Conservation (phyloP, 2,329 filamentous ascomycete species). For the Fusarium kyushuense region DNA sequence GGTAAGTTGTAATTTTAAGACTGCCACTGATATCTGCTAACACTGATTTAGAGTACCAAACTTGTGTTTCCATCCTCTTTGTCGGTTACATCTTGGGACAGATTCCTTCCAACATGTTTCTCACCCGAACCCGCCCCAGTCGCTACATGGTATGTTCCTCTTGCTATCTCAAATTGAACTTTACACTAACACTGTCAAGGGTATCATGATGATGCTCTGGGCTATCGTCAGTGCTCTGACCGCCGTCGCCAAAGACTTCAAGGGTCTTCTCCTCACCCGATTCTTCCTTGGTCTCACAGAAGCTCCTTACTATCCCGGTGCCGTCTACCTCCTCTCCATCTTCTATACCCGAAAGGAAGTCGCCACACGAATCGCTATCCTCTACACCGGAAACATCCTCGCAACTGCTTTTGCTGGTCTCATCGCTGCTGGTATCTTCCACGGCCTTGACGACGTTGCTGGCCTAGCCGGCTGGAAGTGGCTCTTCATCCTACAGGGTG, state of each 20-base stretch:
- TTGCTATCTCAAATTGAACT: rapidly evolving
- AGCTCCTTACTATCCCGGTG: slow-evolving; percentile 55
- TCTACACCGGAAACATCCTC: slow-evolving; percentile 57
- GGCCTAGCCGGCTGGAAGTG: slow-evolving; percentile 51
- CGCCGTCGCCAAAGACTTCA: slow-evolving; percentile 61
- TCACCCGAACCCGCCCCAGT: slow-evolving; percentile 57
- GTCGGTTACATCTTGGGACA: slow-evolving; percentile 61
- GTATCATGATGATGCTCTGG: slow-evolving; percentile 61
- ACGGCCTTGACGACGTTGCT: slow-evolving; percentile 45
- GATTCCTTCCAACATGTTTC: slow-evolving; percentile 59
- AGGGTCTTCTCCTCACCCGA: slow-evolving; percentile 61
- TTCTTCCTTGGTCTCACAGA: slow-evolving; percentile 59
- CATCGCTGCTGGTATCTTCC: slow-evolving; percentile 59
- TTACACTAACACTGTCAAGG: slow-evolving; percentile 39
- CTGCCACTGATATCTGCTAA: neutral
- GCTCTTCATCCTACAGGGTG: slow-evolving; percentile 76
- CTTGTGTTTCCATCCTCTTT: slow-evolving; percentile 50
- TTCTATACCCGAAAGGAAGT: slow-evolving; percentile 67
- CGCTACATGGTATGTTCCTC: slow-evolving; percentile 53
- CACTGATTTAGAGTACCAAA: slow-evolving; percentile 48
- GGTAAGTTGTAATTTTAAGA: neutral
- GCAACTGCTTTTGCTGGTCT: slow-evolving; percentile 58
- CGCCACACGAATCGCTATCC: slow-evolving; percentile 57
- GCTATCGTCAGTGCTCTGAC: slow-evolving; percentile 61
- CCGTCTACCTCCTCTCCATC: slow-evolving; percentile 59